Evolutionary conservation across 345 rosid species (phyloP), one percentile per base, ranked within the genome.

Genomic region (Eucalyptus caleyi): DNA sequence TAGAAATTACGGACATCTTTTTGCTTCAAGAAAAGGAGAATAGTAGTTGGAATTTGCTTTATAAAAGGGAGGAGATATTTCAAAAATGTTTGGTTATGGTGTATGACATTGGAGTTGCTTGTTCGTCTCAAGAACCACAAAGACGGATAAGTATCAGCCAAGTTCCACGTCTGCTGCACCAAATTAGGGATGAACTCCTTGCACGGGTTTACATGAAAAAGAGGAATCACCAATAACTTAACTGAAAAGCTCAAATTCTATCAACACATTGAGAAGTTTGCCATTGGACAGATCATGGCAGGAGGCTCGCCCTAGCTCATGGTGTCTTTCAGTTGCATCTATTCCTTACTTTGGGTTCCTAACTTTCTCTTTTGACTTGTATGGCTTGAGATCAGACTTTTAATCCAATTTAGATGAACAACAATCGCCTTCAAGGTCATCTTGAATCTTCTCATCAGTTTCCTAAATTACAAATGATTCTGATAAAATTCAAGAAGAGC

Each of bases 21-120:
- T 54, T 54, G 11, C 60, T 54, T 54, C 60, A 54, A 54, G 60
- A 54, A 54, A 50, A 2, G 3, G 4, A 50, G 53, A 1, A 42
- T 42, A 1, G 44, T 42, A 1, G 1, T 44, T 44, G 45, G 45
- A 3, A 1, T 44, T 44, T 44, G 45, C 2, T 44, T 44, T 1
- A 3, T 44, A 1, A 44, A 7, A 1, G 45, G 1, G 45, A 44
- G 1, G 9, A 44, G 10, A 8, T 44, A 44, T 44, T 44, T 44
- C 9, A 44, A 44, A 0, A 44, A 8, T 44, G 45, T 44, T 44
- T 44, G 45, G 45, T 44, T 44, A 44, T 44, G 45, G 45, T 44
- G 45, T 44, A 44, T 44, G 0, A 18, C 4, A 53, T 53, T 53
- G 56, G 56, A 18, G 2, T 53, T 53, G 56, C 24, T 53, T 53